Base-by-base conservation (phyloP, 192 early-diverging fungal species). In the Rhizoclosmatium sp. region DNA sequence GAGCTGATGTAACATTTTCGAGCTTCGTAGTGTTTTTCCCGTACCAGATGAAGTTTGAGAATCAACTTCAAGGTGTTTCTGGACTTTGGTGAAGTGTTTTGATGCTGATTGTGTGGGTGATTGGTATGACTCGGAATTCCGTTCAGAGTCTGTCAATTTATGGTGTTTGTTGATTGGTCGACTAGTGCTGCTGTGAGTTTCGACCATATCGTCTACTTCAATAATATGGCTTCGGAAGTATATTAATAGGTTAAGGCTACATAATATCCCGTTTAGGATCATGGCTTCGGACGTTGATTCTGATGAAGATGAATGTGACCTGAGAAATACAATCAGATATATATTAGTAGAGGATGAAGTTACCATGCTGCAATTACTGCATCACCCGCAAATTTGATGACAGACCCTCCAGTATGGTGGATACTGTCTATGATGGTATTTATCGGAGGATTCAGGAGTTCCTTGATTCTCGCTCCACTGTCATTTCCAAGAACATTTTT, bases 341-440 rank as follows among this genome's bases (percentile, higher is more conserved):
- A 46, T 31, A 5, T 12, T 9, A 7, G 16, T 16, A 1, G 12
- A 14, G 40, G 47, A 23, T 69, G 47, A 16, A 12, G 14, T 46
- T 12, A 78, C 67, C 77, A 69, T 7, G 40, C 7, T 12, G 67
- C 68, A 31, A 78, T 78, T 59, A 78, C 77, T 21, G 77, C 77
- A 62, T 78, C 77, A 16, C 77, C 77, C 4, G 77, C 77, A 42
- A 78, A 70, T 48, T 78, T 80, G 31, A 80, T 65, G 19, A 80
- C 56, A 9, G 79, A 80, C 14, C 79, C 79, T 12, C 65, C 71
- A 44, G 4, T 40, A 60, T 69, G 3, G 39, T 80, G 79, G 39
- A 80, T 65, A 9, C 7, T 9, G 3, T n/a, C 9, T 10, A 80
- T 75, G 51, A 80, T 80, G 40, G 14, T 39, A 19, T 75, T 65